A percentile compares a stretch with the other conserved stretches of the same genome.
Evolutionary conservation across 352 stramenopile genomes (phyloP).

Genomic region (Aphanomyces invadans): DNA sequence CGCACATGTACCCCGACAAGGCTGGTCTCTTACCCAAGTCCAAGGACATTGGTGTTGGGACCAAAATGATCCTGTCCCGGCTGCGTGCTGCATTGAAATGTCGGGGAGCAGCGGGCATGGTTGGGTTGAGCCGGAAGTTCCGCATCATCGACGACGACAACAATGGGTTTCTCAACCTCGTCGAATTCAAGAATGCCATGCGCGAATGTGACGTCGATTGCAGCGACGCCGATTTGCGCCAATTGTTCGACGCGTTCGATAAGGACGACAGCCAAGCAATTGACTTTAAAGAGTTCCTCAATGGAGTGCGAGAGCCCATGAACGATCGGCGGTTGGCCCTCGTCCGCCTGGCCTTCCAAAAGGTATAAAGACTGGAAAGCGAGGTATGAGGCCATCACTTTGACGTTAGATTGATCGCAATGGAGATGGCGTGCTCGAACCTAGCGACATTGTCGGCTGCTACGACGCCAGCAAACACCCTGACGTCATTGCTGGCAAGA

Average conservation of each 20-base stretch:
- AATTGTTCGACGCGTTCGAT: conserved; percentile 83
- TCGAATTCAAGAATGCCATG: conserved; percentile 69
- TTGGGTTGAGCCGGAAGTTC: conserved; percentile 66
- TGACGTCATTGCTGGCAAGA: conserved; percentile 30
- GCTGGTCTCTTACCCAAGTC: conserved; percentile 18
- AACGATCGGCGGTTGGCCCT: conserved; percentile 54
- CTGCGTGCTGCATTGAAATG: conserved; percentile 45
- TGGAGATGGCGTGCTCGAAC: conserved; percentile 26
- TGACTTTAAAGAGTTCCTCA: conserved; percentile 81
- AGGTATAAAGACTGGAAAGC: too few relatives aligned
- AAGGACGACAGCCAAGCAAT: conserved; percentile 65
- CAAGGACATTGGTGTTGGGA: conserved; percentile 30
- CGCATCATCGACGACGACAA: conserved; percentile 67
- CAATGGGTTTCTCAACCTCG: conserved; percentile 57
- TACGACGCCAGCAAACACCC: conserved; percentile 35
- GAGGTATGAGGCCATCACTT: too few relatives aligned
- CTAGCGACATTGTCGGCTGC: conserved; percentile 27
- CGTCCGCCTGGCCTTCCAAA: conserved; percentile 70
- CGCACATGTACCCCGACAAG: conserved; percentile 10
- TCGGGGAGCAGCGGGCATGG: conserved; percentile 63
- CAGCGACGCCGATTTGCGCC: conserved; percentile 45
- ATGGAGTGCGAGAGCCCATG: conserved; percentile 66
- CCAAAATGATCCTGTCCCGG: conserved; percentile 47
- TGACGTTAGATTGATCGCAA: conserved; percentile 23
- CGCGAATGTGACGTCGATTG: conserved; percentile 46